These are phyloP conservation scores for Kwoniella sp. DNA, from an alignment of 768 basidiomycete species.

Conservation along the genomic window DNA sequence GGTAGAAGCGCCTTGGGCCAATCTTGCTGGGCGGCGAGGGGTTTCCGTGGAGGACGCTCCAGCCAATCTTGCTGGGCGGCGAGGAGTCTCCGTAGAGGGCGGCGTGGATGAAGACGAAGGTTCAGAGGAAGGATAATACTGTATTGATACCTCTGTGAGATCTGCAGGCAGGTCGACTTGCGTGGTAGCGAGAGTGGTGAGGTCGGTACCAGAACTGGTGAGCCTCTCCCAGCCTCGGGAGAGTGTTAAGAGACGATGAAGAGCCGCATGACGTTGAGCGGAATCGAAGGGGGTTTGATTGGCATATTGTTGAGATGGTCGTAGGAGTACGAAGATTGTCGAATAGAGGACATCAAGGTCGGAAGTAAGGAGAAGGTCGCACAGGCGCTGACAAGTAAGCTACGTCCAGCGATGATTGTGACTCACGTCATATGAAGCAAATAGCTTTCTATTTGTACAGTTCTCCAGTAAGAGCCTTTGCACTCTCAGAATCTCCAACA, in stretches of 20 bases:
- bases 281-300: slow-evolving; percentile 80
- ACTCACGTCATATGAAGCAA: slow-evolving; percentile 92
- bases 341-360: slow-evolving; percentile 86
- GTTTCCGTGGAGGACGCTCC: no score
- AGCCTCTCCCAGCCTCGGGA: slow-evolving; percentile 35
- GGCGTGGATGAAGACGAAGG: not conserved
- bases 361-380: slow-evolving; percentile 79
- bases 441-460: slow-evolving; percentile 96
- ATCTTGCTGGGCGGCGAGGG: slow-evolving; percentile 3
- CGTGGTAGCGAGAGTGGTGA: slow-evolving; percentile 23
- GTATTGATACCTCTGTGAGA: slow-evolving; percentile 22
- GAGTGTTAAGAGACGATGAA: slow-evolving; percentile 78
- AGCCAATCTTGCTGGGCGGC: slow-evolving; percentile 2
- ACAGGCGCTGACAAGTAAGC: slow-evolving; percentile 68
- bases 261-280: slow-evolving; percentile 69
- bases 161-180: slow-evolving; percentile 21
- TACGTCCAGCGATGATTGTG: slow-evolving; percentile 1
- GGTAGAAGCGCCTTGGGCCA: slow-evolving; percentile 43
- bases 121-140: slow-evolving; percentile 33
- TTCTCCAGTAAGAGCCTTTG: slow-evolving; percentile 90
- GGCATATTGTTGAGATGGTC: slow-evolving; percentile 94
- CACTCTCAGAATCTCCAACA: slow-evolving; percentile 83
- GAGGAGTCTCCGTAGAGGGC: slow-evolving; percentile 6
- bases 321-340: slow-evolving; percentile 79
- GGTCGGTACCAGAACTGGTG: slow-evolving; percentile 29